Evolutionary conservation across 768 basidiomycete species (phyloP), one percentile per base, ranked within the genome.

Genomic region (Hemileccinum rubropunctum): DNA sequence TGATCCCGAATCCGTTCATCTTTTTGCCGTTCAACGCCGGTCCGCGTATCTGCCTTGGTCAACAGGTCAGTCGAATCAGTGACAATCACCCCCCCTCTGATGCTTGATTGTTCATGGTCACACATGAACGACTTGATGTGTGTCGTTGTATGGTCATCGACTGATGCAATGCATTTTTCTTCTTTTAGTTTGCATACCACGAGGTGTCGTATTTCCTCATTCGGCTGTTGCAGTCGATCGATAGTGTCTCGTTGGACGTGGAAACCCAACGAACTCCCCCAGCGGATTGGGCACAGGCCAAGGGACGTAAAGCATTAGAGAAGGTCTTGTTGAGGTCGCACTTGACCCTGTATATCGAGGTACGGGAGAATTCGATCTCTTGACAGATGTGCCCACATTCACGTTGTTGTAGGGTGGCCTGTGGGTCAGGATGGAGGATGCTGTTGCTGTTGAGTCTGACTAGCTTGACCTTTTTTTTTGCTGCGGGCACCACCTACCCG

Each of bases 11-110:
- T 52, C 82, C 83, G 1, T 84, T 79, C 71, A 86, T 88, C 53
- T 86, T 86, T 64, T 66, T 81, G 6, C 83, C 84, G 0, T 86
- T 86, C 69, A 84, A 84, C 51, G 82, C 81, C 1, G 84, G 82
- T 1, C 84, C 83, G 6, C 72, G 84, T 11, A 81, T 83, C 52
- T 85, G 84, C 48, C 72, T 83, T 9, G 84, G 77, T 1, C 75
- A 77, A 53, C 75, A 76, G 64, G 65, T 30, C 28, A 30, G 28
- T 30, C 8, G 9, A 30, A 70, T 85, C 2, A 30, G 11, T 30
- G 28, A 9, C 11, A 9, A 9, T 9, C 6, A 23, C 28, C 28
- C 28, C 28, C 5, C 11, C 9, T 30, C 9, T 30, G 28, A 30
- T 30, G 28, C 28, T 30, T 12, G 28, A 8, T 30, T 30, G 28